Evolutionary conservation across 148 eudicot species (phyloP).

Genomic region (Fagopyrum homotropicum): DNA sequence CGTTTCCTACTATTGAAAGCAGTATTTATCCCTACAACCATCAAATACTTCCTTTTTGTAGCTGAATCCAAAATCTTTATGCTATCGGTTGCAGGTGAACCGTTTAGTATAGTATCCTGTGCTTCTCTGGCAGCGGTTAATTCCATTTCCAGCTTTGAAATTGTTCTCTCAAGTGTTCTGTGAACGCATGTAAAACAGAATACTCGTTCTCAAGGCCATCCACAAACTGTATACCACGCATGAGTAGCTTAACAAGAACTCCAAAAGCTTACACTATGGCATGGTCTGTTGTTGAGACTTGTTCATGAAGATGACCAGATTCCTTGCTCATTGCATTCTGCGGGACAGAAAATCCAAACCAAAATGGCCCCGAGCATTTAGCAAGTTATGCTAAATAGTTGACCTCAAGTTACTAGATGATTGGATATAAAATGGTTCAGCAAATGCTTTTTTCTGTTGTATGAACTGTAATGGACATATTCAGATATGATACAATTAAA

Average conservation of each 20-base stretch:
- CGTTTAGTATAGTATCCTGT: slow-evolving; percentile 70
- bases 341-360: not conserved
- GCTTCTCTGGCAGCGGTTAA: slow-evolving; percentile 88
- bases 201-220: slow-evolving; percentile 2
- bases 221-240: not conserved
- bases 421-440: not conserved
- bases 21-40: slow-evolving; percentile 86
- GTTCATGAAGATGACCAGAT: not conserved
- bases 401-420: not conserved
- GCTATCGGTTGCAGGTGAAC: slow-evolving; percentile 49
- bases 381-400: not conserved
- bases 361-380: not conserved
- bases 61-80: slow-evolving; percentile 26
- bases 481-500: not conserved
- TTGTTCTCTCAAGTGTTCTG: slow-evolving; percentile 79
- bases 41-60: slow-evolving; percentile 64
- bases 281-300: slow-evolving; percentile 7
- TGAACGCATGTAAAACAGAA: not conserved
- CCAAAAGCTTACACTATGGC: slow-evolving; percentile 4
- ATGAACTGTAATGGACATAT: not conserved
- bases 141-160: slow-evolving; percentile 88
- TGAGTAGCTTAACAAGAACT: not conserved
- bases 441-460: not conserved
- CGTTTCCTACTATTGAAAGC: slow-evolving; percentile 92
- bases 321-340: not conserved